Percentiles rank a stretch among this genome's conserved stretches.
Evolutionary conservation across 176 grass and related monocot species (phyloP).

Genomic region (Aegilops umbellulata): DNA sequence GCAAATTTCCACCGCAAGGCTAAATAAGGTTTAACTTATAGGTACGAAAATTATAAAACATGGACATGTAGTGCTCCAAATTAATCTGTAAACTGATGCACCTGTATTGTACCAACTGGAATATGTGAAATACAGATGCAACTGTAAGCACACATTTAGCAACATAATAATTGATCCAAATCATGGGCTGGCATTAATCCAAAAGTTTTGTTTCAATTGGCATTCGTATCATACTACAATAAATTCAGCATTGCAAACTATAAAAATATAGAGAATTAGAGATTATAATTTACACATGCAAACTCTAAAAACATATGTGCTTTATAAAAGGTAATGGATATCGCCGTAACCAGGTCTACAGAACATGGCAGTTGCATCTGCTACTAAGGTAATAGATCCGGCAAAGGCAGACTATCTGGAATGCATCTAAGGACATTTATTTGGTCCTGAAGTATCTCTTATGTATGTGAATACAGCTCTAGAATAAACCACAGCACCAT

Average conservation of each 20-base stretch:
- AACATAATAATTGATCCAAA: background rate
- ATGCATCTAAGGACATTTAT: background rate
- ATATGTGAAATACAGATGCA: constrained; percentile 1
- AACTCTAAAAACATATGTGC: background rate
- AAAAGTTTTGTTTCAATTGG: background rate
- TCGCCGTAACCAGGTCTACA: background rate
- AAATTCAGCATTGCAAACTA: background rate
- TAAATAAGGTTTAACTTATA: background rate
- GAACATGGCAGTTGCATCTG: constrained; percentile 3
- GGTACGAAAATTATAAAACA: background rate
- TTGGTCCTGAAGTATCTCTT: background rate
- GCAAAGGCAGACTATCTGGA: background rate
- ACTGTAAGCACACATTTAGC: background rate
- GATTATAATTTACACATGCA: background rate
- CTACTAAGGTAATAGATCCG: background rate
- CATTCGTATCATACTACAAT: background rate
- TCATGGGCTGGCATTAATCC: background rate
- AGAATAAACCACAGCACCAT: background rate
- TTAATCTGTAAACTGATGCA: background rate
- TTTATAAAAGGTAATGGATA: background rate
- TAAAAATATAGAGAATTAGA: background rate
- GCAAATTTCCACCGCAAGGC: background rate
- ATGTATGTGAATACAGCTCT: background rate
- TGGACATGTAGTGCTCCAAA: background rate
- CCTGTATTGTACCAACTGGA: background rate